Evolutionary conservation across 352 stramenopile species (phyloP).

Genomic region (Phytophthora sansomeana): DNA sequence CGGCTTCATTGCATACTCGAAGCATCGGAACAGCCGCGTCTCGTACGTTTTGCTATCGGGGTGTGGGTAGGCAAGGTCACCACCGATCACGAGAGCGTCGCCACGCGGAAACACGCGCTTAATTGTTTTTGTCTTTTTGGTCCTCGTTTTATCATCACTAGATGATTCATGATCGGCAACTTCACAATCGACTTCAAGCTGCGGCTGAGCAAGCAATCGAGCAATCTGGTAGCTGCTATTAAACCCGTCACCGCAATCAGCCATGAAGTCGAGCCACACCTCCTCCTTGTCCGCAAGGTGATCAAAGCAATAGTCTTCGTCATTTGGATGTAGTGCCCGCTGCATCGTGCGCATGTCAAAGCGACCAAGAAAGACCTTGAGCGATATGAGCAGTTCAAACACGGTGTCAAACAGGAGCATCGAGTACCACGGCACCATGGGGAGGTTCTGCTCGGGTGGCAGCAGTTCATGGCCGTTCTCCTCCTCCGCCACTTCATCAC

Average conservation of each 20-base stretch:
- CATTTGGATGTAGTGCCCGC: slow-evolving; percentile 75
- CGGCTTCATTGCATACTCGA: slow-evolving; percentile 95
- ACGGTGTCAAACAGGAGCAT: slow-evolving; percentile 92
- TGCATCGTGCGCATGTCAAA: slow-evolving; percentile 94
- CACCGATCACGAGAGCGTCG: slow-evolving; percentile 91
- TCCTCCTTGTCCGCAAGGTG: slow-evolving; percentile 81
- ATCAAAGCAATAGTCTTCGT: slow-evolving; percentile 86
- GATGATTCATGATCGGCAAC: slow-evolving; percentile 10
- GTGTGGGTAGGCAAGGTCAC: slow-evolving; percentile 94
- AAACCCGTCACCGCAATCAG: slow-evolving; percentile 94
- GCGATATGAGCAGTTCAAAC: slow-evolving; percentile 92
- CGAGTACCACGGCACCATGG: slow-evolving; percentile 96
- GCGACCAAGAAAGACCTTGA: slow-evolving; percentile 93
- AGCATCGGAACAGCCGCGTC: slow-evolving; percentile 90
- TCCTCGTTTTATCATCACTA: slow-evolving; percentile 25
- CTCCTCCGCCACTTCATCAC: slow-evolving; percentile 40
- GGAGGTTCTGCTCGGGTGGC: slow-evolving; percentile 73
- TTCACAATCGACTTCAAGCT: slow-evolving; percentile 81
- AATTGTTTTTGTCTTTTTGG: slow-evolving; percentile 46
- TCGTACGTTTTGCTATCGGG: slow-evolving; percentile 91
- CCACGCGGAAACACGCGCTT: slow-evolving; percentile 82
- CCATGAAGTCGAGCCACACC: slow-evolving; percentile 96
- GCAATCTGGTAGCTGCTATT: slow-evolving; percentile 95
- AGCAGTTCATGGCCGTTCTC: slow-evolving; percentile 70
- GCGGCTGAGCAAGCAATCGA: slow-evolving; percentile 88